Conservation (phyloP, 345 rosid species). For the Corchorus olitorius region DNA sequence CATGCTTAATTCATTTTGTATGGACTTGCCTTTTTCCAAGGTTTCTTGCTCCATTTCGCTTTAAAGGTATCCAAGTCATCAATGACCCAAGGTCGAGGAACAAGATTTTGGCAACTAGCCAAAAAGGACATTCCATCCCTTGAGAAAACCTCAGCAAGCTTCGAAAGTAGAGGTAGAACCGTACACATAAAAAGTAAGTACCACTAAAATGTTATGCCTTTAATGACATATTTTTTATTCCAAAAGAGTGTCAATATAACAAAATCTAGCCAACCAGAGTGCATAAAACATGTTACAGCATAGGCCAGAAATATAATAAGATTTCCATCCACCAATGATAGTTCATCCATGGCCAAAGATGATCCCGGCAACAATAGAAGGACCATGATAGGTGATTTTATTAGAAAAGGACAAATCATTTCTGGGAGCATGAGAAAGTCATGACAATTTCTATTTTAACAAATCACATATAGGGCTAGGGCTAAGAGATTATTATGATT, state of each 20-base stretch:
- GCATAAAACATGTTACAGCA: not conserved
- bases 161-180: conserved; percentile 31
- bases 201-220: not conserved
- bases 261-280: not conserved
- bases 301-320: not conserved
- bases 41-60: conserved; percentile 78
- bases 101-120: conserved; percentile 93
- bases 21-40: conserved; percentile 86
- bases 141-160: conserved; percentile 99
- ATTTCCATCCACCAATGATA: conserved; percentile 8
- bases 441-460: not conserved
- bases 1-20: conserved; percentile 1
- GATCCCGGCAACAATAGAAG: not conserved
- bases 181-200: conserved; percentile 12
- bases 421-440: not conserved
- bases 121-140: conserved; percentile 94
- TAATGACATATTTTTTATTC: not conserved
- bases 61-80: conserved; percentile 87
- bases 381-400: not conserved
- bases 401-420: not conserved
- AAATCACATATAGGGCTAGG: not conserved
- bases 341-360: conserved; percentile 10
- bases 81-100: conserved; percentile 91
- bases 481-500: not conserved
- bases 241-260: not conserved